Conservation (phyloP, 2,329 filamentous ascomycete genomes). For the Colletotrichum tabaci region DNA sequence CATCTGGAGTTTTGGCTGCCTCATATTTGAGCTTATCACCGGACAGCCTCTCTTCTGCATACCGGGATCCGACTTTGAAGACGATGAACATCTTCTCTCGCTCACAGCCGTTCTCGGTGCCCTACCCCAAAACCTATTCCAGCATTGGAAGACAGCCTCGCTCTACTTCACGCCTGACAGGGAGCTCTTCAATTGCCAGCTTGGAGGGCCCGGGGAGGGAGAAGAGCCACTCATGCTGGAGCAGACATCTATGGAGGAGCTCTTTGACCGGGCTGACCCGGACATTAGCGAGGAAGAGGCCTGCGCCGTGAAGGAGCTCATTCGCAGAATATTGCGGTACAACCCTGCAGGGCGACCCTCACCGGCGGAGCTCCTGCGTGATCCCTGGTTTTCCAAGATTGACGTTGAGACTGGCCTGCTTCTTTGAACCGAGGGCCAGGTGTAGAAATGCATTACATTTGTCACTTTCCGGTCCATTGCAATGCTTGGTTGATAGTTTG, state of each 20-base stretch:
- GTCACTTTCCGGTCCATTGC: too few relatives aligned
- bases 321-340: constrained; percentile 51
- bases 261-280: constrained; percentile 46
- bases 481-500: too few relatives aligned
- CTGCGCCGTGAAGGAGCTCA: constrained; percentile 46
- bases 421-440: background rate
- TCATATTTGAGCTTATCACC: constrained; percentile 50
- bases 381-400: constrained; percentile 49
- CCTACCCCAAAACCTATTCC: constrained; percentile 44
- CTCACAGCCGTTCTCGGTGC: constrained; percentile 45
- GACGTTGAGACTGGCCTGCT: background rate
- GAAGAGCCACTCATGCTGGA: constrained; percentile 46
- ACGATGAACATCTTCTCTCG: constrained; percentile 46
- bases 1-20: constrained; percentile 52
- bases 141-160: constrained; percentile 47
- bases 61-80: constrained; percentile 39
- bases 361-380: constrained; percentile 47
- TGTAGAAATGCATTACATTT: too few relatives aligned
- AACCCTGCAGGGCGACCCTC: constrained; percentile 49
- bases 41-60: constrained; percentile 49
- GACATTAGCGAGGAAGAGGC: constrained; percentile 47
- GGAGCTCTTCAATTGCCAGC: constrained; percentile 46
- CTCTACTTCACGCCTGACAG: constrained; percentile 48
- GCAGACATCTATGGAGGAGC: constrained; percentile 47
- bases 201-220: constrained; percentile 46